These are phyloP conservation scores for Pythium guiyangense DNA, from an alignment of 352 stramenopile species.

Conservation along the genomic window DNA sequence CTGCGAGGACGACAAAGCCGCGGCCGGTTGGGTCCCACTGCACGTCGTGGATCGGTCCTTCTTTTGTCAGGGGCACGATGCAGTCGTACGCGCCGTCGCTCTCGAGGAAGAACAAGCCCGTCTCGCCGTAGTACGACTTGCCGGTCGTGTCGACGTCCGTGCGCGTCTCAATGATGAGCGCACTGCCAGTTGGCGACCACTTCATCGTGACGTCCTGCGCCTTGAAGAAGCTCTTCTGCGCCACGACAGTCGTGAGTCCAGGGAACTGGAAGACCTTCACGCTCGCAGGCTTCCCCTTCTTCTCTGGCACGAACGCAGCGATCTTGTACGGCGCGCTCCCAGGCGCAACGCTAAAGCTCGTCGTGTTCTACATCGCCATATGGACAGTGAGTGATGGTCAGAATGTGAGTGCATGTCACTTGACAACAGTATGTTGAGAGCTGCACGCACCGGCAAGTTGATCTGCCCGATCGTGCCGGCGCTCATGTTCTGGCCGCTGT, in stretches of 20 bases:
- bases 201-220: constrained; percentile 88
- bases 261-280: constrained; percentile 85
- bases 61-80: constrained; percentile 87
- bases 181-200: constrained; percentile 84
- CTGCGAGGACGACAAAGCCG: constrained; percentile 94
- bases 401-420: neutral
- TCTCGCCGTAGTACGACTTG: constrained; percentile 98
- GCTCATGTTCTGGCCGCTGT: constrained; percentile 62
- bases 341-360: constrained; percentile 83
- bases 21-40: constrained; percentile 91
- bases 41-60: constrained; percentile 93
- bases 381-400: neutral
- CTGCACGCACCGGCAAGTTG: constrained; percentile 43
- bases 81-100: constrained; percentile 89
- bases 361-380: constrained; percentile 45
- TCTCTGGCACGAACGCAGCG: constrained; percentile 84
- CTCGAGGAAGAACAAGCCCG: constrained; percentile 94
- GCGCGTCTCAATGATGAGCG: constrained; percentile 88
- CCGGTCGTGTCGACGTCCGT: constrained; percentile 91
- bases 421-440: too few species aligned
- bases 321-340: constrained; percentile 78
- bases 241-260: constrained; percentile 48
- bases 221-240: constrained; percentile 90
- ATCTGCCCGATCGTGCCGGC: constrained; percentile 66
- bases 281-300: constrained; percentile 88